Evolutionary conservation across 202 grass and related monocot species (phyloP).

Genomic region (Zoysia matrella): DNA sequence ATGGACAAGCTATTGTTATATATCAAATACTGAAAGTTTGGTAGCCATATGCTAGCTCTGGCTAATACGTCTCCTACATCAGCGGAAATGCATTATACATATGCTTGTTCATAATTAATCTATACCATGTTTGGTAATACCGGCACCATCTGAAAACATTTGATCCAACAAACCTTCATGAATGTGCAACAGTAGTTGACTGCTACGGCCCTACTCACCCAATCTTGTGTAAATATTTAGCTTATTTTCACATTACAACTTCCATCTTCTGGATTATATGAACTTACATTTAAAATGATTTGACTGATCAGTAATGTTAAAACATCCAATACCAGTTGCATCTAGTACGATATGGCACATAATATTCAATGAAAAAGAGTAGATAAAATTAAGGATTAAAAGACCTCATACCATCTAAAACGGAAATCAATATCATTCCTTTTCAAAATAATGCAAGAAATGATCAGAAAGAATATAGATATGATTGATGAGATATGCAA

Average conservation of each 20-base stretch:
- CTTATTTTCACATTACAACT: slow-evolving; percentile 2
- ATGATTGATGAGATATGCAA: too few relatives aligned
- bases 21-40: not conserved
- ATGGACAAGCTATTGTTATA: not conserved
- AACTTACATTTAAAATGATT: slow-evolving; percentile 31
- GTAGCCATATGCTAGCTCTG: not conserved
- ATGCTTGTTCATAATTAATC: slow-evolving; percentile 14
- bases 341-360: slow-evolving; percentile 16
- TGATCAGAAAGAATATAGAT: slow-evolving; percentile 20
- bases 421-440: slow-evolving; percentile 27
- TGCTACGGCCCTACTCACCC: not conserved
- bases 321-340: slow-evolving; percentile 12
- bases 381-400: slow-evolving; percentile 25
- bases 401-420: slow-evolving; percentile 3
- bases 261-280: slow-evolving; percentile 3
- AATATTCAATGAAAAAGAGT: slow-evolving; percentile 9
- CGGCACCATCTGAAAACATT: slow-evolving; percentile 10
- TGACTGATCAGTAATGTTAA: slow-evolving; percentile 1
- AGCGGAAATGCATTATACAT: not conserved
- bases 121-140: slow-evolving; percentile 23
- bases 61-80: slow-evolving; percentile 10
- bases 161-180: not conserved
- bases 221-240: slow-evolving; percentile 3
- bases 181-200: not conserved
- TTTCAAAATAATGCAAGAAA: slow-evolving; percentile 1